Conservation (phyloP, 1,284 basidiomycete genomes). For the Takashimella tepidaria region DNA sequence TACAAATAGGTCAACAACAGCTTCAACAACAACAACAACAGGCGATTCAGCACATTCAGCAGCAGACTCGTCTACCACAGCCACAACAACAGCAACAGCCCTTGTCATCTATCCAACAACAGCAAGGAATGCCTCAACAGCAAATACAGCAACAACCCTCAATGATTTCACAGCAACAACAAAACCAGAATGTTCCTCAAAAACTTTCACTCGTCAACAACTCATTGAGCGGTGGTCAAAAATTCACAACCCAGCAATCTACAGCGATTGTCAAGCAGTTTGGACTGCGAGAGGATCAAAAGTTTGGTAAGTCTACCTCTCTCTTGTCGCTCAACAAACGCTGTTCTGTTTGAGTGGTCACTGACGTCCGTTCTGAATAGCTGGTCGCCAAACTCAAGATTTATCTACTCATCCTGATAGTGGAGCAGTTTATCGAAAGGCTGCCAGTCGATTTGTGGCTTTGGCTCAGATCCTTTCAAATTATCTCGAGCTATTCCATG, state of each 20-base stretch:
- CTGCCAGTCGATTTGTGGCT: background rate
- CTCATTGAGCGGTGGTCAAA: too few relatives aligned
- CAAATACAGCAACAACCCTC: constrained; percentile 9
- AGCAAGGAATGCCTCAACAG: constrained; percentile 6
- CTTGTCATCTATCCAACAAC: background rate
- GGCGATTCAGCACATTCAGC: background rate
- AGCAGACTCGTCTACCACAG: constrained; percentile 7
- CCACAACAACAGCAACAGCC: constrained; percentile 8
- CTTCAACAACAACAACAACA: too few relatives aligned
- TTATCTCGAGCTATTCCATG: background rate
- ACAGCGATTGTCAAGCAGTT: background rate
- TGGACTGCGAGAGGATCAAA: too few relatives aligned
- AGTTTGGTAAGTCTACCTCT: background rate
- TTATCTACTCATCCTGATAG: background rate
- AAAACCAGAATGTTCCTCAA: too few relatives aligned
- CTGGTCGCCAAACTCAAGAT: background rate
- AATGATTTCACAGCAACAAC: constrained; percentile 3
- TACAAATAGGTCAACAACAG: too few relatives aligned
- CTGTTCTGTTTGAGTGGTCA: too few relatives aligned
- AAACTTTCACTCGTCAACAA: too few relatives aligned
- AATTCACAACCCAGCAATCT: background rate
- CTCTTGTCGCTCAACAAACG: too few relatives aligned
- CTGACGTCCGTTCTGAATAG: too few relatives aligned
- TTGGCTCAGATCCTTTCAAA: background rate
- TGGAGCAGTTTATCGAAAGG: background rate